Evolutionary conservation across 108 stramenopile species (phyloP).

Genomic region (Cyclostephanos invisitatus): DNA sequence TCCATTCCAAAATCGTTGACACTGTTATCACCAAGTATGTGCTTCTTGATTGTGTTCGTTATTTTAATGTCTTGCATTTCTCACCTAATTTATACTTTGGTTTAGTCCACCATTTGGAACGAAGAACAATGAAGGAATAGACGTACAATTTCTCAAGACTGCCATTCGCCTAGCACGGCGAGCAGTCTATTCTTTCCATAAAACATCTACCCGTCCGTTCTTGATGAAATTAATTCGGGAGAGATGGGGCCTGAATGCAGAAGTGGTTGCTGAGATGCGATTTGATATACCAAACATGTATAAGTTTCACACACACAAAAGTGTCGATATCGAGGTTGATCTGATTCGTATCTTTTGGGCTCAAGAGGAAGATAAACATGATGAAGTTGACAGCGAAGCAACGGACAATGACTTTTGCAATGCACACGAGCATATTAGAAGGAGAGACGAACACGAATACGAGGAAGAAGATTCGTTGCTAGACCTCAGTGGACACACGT

Average conservation of each 20-base stretch:
- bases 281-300: constrained; percentile 95
- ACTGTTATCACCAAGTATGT: constrained; percentile 74
- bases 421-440: neutral
- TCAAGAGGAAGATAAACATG: constrained; percentile 10
- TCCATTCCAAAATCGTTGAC: constrained; percentile 67
- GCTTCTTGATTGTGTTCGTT: neutral
- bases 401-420: neutral
- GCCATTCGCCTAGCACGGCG: constrained; percentile 69
- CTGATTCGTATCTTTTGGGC: constrained; percentile 71
- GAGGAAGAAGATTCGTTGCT: constrained; percentile 31
- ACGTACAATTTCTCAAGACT: constrained; percentile 73
- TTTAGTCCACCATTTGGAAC: constrained; percentile 85
- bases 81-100: neutral
- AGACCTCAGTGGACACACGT: constrained; percentile 27
- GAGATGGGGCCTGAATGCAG: constrained; percentile 72
- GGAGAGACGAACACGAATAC: constrained; percentile 7
- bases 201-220: constrained; percentile 88
- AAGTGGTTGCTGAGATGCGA: constrained; percentile 91
- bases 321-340: constrained; percentile 92
- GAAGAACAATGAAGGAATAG: constrained; percentile 89
- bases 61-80: neutral
- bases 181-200: constrained; percentile 95
- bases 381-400: neutral
- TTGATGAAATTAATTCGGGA: constrained; percentile 57
- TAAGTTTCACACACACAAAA: constrained; percentile 87